phyloP scores from a whole-genome alignment of 306 rosid genomes.

The Glycyrrhiza uralensis region DNA sequence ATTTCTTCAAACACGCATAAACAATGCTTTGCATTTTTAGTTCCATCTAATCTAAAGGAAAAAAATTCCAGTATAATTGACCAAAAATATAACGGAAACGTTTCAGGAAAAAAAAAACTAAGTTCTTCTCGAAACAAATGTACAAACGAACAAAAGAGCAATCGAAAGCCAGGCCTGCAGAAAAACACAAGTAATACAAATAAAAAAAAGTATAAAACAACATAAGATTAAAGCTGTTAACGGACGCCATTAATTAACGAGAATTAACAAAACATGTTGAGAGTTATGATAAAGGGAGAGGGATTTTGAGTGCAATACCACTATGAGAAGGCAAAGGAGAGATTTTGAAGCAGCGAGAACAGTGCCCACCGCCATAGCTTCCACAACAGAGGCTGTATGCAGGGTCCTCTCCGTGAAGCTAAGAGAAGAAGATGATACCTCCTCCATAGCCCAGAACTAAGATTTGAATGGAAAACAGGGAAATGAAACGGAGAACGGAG shows the following conservation, averaged over 20 bases:
- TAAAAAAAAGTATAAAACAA: not conserved
- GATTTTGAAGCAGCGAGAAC: slow-evolving; percentile 40
- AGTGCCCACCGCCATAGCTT: slow-evolving; percentile 45
- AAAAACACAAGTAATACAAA: not conserved
- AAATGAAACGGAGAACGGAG: not conserved
- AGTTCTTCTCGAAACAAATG: not conserved
- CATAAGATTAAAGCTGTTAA: not conserved
- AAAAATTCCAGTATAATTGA: not conserved
- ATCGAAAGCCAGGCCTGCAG: not conserved
- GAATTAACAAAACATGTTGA: not conserved
- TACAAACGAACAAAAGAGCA: not conserved
- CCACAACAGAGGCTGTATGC: slow-evolving; percentile 38
- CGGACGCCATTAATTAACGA: not conserved
- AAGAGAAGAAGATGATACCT: slow-evolving; percentile 18
- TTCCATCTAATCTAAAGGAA: not conserved
- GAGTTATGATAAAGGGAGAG: not conserved
- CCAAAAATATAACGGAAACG: not conserved
- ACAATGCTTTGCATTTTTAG: not conserved
- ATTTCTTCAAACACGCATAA: not conserved
- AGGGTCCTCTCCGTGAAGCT: slow-evolving; percentile 20
- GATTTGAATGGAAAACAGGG: not conserved
- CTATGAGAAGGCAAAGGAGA: slow-evolving; percentile 46
- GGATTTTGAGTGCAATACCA: slow-evolving; percentile 30
- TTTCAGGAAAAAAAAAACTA: too few relatives aligned
- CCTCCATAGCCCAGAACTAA: slow-evolving; percentile 45